Percentiles rank a stretch among this genome's conserved stretches.
These are phyloP conservation scores for Urtica urens DNA, from an alignment of 306 rosid species.

Conservation along the genomic window DNA sequence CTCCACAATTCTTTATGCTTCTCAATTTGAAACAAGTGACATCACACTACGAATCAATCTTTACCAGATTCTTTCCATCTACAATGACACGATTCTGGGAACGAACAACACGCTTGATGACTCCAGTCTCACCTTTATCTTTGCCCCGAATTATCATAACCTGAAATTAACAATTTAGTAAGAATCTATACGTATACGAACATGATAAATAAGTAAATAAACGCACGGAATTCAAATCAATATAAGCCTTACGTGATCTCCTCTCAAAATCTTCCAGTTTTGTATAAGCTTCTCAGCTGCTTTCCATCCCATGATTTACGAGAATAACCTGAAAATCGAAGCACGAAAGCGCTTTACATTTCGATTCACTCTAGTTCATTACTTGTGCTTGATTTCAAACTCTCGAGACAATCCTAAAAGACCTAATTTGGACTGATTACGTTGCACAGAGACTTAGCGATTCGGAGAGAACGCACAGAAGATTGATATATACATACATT, in stretches of 20 bases:
- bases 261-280: constrained; percentile 82
- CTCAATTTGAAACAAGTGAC: too few species aligned
- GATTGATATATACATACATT: too few species aligned
- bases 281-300: constrained; percentile 90
- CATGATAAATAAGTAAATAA: not conserved
- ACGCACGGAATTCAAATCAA: not conserved
- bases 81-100: constrained; percentile 87
- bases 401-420: too few species aligned
- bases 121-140: constrained; percentile 73
- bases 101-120: constrained; percentile 77
- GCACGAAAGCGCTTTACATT: too few species aligned
- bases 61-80: constrained; percentile 92
- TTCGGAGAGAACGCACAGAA: too few species aligned
- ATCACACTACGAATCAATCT: constrained; percentile 5
- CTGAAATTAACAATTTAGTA: constrained; percentile 20
- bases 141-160: constrained; percentile 88
- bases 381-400: too few species aligned
- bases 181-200: not conserved
- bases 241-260: constrained; percentile 54
- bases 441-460: too few species aligned
- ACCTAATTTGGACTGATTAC: too few species aligned
- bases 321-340: not conserved
- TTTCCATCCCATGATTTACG: constrained; percentile 78
- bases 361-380: too few species aligned
- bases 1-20: too few species aligned